Percentiles rank a stretch among this genome's conserved stretches.
Evolutionary conservation across 371 early-diverging fungal species (phyloP).

Genomic region (Parasitella parasitica): DNA sequence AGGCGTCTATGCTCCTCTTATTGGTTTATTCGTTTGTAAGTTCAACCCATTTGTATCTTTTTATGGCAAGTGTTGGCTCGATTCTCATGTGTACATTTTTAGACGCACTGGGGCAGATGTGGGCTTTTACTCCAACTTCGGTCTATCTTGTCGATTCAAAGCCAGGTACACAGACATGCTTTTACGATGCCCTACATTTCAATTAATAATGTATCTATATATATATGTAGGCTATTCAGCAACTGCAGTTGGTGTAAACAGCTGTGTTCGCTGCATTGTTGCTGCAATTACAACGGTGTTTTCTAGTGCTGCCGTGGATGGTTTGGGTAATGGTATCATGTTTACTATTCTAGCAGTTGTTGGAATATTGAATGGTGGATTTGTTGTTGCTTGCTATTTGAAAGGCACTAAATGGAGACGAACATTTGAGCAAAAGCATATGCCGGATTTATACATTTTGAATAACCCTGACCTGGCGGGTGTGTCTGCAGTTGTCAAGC

Average conservation of each 20-base stretch:
- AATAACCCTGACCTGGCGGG: background rate
- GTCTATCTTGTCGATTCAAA: slow-evolving; percentile 58
- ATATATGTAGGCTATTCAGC: slow-evolving; percentile 33
- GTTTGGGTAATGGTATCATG: slow-evolving; percentile 27
- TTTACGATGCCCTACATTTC: background rate
- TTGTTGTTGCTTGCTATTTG: slow-evolving; percentile 22
- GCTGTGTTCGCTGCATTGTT: slow-evolving; percentile 42
- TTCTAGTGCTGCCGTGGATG: slow-evolving; percentile 22
- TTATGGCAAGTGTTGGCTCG: background rate
- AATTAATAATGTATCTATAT: background rate
- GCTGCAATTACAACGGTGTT: slow-evolving; percentile 41
- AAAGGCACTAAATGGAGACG: slow-evolving; percentile 28
- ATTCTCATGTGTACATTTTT: too few relatives aligned
- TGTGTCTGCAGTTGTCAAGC: background rate
- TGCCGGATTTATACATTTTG: slow-evolving; percentile 9
- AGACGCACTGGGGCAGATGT: slow-evolving; percentile 39
- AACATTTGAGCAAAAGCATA: slow-evolving; percentile 21
- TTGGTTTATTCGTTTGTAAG: slow-evolving; percentile 54
- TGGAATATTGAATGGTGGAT: slow-evolving; percentile 20
- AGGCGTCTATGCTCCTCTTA: slow-evolving; percentile 46
- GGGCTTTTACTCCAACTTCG: slow-evolving; percentile 49
- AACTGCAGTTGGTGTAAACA: slow-evolving; percentile 54
- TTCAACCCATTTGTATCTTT: background rate
- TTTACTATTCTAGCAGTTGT: slow-evolving; percentile 27
- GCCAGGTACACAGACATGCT: slow-evolving; percentile 43